Conservation (phyloP, 2,329 filamentous ascomycete genomes). For the Aspergillus sp. region DNA sequence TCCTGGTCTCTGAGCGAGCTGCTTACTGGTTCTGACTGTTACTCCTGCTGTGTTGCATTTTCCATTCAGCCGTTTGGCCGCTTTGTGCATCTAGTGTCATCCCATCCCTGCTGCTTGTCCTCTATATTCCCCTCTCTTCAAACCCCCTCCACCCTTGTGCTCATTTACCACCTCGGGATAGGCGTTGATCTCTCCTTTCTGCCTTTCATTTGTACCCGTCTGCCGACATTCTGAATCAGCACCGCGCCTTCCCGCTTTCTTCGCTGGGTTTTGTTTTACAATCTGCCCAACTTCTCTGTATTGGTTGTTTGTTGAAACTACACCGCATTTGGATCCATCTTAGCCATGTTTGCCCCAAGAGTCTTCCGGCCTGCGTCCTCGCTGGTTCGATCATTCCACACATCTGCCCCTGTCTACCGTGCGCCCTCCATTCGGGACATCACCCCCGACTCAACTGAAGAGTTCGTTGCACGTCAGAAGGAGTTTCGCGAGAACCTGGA, state of each 20-base stretch:
- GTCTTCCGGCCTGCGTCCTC: conserved; percentile 51
- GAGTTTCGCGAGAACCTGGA: conserved; percentile 81
- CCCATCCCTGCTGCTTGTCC: conserved; percentile 13
- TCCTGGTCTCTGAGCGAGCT: conserved; percentile 16
- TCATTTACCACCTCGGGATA: conserved; percentile 7
- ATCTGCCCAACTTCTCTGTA: not conserved
- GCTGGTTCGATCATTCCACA: conserved; percentile 59
- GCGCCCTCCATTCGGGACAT: conserved; percentile 86
- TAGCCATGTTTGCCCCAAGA: conserved; percentile 46
- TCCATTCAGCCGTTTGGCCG: conserved; percentile 18
- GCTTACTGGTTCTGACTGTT: conserved; percentile 16
- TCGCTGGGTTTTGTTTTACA: conserved; percentile 2
- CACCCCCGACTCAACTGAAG: conserved; percentile 66
- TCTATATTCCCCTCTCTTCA: conserved; percentile 11
- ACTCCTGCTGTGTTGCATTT: conserved; percentile 17
- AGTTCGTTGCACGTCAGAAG: conserved; percentile 81
- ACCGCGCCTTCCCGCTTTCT: not conserved
- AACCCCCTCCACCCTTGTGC: conserved; percentile 10
- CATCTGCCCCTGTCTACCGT: conserved; percentile 51
- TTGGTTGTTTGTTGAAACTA: not conserved
- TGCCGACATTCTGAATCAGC: not conserved
- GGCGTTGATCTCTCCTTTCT: not conserved
- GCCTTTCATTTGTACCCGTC: not conserved
- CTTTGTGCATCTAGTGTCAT: conserved; percentile 15
- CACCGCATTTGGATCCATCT: conserved; percentile 8